A percentile compares a stretch with the other conserved stretches of the same genome.
phyloP scores from a whole-genome alignment of 1,284 basidiomycete genomes.

The Trametes versicolor region DNA sequence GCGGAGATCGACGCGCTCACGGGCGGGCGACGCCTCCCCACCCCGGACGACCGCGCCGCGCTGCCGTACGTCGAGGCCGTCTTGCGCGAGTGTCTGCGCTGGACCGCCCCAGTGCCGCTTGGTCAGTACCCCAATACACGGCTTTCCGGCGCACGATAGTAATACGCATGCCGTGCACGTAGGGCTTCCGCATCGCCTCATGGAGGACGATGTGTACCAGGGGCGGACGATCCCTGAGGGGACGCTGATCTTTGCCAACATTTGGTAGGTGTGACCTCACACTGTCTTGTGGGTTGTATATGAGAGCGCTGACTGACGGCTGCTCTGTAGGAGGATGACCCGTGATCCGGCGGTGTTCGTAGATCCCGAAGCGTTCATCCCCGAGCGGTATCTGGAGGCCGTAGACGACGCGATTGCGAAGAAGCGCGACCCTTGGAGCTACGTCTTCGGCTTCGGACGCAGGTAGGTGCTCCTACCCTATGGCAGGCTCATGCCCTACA shows the following conservation, averaged over 20 bases:
- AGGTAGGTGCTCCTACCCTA: constrained; percentile 15
- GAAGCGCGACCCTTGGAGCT: constrained; percentile 39
- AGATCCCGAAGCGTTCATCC: constrained; percentile 46
- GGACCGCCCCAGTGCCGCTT: constrained; percentile 13
- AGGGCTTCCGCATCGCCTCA: constrained; percentile 15
- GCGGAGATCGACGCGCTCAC: constrained; percentile 48
- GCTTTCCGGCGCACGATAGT: not conserved
- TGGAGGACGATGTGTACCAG: constrained; percentile 19
- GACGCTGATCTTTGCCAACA: constrained; percentile 19
- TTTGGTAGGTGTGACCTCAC: not conserved
- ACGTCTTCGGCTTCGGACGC: constrained; percentile 45
- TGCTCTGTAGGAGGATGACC: constrained; percentile 43
- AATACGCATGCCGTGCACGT: not conserved
- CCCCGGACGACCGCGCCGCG: constrained; percentile 42
- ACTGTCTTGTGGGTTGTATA: too few species aligned
- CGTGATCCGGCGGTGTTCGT: constrained; percentile 47
- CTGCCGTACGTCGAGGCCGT: constrained; percentile 47
- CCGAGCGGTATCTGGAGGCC: constrained; percentile 44
- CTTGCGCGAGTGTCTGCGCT: constrained; percentile 39
- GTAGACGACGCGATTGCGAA: constrained; percentile 34
- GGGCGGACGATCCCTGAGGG: constrained; percentile 22
- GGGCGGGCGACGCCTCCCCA: constrained; percentile 43
- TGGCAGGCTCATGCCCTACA: too few species aligned
- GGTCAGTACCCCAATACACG: not conserved
- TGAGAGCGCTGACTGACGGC: too few species aligned